phyloP scores from a whole-genome alignment of 2,329 filamentous ascomycete species.

The Epichloe typhina region DNA sequence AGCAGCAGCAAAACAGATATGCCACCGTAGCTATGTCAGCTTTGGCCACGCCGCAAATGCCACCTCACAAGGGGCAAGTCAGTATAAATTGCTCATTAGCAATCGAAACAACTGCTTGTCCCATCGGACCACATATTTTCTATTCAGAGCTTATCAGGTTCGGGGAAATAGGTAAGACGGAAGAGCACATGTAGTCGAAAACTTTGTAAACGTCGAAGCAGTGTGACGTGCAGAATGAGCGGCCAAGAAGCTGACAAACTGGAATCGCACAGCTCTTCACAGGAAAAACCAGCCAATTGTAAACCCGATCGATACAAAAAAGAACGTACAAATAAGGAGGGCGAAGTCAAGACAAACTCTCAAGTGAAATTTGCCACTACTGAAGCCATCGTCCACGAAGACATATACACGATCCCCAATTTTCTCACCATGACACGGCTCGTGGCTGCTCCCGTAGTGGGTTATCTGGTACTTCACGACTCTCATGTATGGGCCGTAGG shows the following conservation, averaged over 20 bases:
- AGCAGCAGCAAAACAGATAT: neutral
- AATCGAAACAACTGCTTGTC: no score
- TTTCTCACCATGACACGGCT: constrained; percentile 80
- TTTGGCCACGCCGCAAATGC: neutral
- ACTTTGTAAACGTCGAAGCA: neutral
- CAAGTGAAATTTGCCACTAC: neutral
- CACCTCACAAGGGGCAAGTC: neutral
- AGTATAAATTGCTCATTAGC: neutral
- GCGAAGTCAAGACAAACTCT: neutral
- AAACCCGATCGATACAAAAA: neutral
- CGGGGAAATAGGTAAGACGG: neutral
- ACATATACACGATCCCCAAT: constrained; percentile 96
- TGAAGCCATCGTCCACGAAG: constrained; percentile 45
- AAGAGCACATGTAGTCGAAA: neutral
- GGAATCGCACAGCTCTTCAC: neutral
- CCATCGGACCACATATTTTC: neutral
- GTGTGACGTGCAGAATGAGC: neutral
- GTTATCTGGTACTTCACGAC: constrained; percentile 78
- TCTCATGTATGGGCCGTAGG: constrained; percentile 65
- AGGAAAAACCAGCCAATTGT: neutral
- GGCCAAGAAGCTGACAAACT: neutral
- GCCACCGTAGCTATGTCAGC: neutral
- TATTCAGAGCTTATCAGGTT: neutral
- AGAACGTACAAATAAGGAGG: neutral
- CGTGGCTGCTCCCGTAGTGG: constrained; percentile 67